Evolutionary conservation across 306 rosid genomes (phyloP).

Genomic region (Nissolia schottii): DNA sequence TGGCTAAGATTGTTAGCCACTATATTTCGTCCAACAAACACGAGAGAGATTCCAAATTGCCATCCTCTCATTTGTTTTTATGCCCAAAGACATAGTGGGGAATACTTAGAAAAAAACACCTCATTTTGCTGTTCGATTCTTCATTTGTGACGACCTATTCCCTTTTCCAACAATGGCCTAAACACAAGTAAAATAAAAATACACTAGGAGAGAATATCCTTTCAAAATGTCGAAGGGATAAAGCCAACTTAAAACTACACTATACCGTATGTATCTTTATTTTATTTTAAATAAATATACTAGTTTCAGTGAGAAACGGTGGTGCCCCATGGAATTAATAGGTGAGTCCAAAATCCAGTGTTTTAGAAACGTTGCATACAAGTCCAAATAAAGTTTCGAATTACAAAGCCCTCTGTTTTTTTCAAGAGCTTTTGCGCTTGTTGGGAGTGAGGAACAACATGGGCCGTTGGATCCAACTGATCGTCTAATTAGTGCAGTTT

Average conservation of each 20-base stretch:
- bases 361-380: not conserved
- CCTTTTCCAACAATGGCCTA: not conserved
- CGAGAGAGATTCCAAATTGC: not conserved
- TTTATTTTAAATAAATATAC: not conserved
- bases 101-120: not conserved
- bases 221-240: not conserved
- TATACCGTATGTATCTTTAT: too few relatives aligned
- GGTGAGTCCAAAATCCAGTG: slow-evolving; percentile 14
- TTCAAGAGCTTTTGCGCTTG: not conserved
- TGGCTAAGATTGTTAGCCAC: not conserved
- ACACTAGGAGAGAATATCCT: not conserved
- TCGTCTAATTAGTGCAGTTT: slow-evolving; percentile 15
- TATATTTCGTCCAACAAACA: not conserved
- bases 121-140: not conserved
- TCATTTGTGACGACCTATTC: not conserved
- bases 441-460: not conserved
- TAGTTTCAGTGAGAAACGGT: not conserved
- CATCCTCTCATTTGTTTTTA: not conserved
- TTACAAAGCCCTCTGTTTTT: not conserved
- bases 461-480: slow-evolving; percentile 14
- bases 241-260: not conserved
- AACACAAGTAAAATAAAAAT: not conserved
- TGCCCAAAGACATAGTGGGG: not conserved
- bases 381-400: slow-evolving; percentile 13
- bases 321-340: not conserved